phyloP scores from a whole-genome alignment of 805 yeast genomes.

The Yarrowia sp. region DNA sequence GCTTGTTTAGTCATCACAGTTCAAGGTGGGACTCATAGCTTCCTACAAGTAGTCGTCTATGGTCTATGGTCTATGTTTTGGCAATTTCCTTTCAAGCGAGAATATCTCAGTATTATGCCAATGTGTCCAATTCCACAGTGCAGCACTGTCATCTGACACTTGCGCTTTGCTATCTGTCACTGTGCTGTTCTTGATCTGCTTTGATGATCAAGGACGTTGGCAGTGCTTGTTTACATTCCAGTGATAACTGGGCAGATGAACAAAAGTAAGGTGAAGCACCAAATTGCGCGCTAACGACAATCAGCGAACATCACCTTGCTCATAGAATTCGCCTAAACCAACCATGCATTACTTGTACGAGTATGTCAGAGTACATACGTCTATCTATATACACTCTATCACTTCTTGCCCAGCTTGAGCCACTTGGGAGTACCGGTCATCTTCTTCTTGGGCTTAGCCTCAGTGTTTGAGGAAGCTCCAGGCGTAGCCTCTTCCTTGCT shows the following conservation, averaged over 20 bases:
- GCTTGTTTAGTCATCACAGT: too few relatives aligned
- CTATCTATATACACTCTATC: neutral
- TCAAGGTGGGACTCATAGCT: too few relatives aligned
- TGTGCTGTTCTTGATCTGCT: slow-evolving; percentile 5
- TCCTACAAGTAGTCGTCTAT: too few relatives aligned
- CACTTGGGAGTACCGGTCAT: slow-evolving; percentile 25
- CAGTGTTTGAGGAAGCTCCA: neutral
- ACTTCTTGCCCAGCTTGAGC: slow-evolving; percentile 36
- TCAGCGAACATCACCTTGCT: too few relatives aligned
- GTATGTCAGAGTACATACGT: neutral
- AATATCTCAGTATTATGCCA: neutral
- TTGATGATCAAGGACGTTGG: neutral
- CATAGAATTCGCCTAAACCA: neutral
- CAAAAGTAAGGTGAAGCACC: too few relatives aligned
- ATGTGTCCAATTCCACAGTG: neutral
- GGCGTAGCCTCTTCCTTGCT: neutral
- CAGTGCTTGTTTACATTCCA: slow-evolving; percentile 7
- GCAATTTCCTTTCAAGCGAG: too few relatives aligned
- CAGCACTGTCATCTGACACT: neutral
- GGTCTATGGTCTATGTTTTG: too few relatives aligned
- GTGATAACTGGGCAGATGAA: neutral
- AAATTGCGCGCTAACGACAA: too few relatives aligned
- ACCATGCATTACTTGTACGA: neutral
- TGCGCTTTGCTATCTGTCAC: neutral
- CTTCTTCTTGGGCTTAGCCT: slow-evolving; percentile 25